Evolutionary conservation across 805 yeast species (phyloP), one percentile per base, ranked within the genome.

Genomic region (Torulaspora franciscae): DNA sequence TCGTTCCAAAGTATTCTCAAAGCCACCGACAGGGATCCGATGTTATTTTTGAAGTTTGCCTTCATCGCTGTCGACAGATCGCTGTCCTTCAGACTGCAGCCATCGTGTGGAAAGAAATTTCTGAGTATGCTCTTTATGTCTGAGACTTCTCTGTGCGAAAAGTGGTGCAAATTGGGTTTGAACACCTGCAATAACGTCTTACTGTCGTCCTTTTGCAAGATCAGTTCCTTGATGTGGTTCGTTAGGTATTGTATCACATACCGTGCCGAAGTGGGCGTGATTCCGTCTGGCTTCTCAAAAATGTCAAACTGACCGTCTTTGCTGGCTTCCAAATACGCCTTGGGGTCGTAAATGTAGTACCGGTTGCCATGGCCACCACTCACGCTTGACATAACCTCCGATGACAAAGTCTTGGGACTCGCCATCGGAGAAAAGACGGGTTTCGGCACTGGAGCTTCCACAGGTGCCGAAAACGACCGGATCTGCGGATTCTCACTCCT

Each of bases 91-190:
- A 58, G 54, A 3, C 70, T 62, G 41, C 71, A 67, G 2, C 71
- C 71, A 34, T 62, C 63, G 43, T 58, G 63, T 13, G 71, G 71
- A 54, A 67, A 67, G 52, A 66, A 52, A 1, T 46, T 42, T 45
- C 48, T 58, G 28, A 67, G 46, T n/a, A 59, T 55, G 3, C 51
- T 51, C 28, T 59, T 60, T 17, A 62, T 62, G 8, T 51, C 51
- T 6, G 38, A 26, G 27, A 65, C 58, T 42, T 66, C 70, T 11
- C 50, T 45, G n/a, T 60, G 57, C 32, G 59, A 61, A 32, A 64
- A 64, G 40, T 64, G 67, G 25, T 66, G 65, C 23, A 67, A 44
- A 33, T 64, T 61, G 28, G 70, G 66, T 42, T 66, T 63, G 52
- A 67, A 66, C n/a, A 65, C 55, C 44, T 64, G 67, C 36, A 52